Percentiles rank a stretch among this genome's conserved stretches.
These are phyloP conservation scores for Arabidopsis suecica DNA, from an alignment of 345 rosid species.

Conservation along the genomic window DNA sequence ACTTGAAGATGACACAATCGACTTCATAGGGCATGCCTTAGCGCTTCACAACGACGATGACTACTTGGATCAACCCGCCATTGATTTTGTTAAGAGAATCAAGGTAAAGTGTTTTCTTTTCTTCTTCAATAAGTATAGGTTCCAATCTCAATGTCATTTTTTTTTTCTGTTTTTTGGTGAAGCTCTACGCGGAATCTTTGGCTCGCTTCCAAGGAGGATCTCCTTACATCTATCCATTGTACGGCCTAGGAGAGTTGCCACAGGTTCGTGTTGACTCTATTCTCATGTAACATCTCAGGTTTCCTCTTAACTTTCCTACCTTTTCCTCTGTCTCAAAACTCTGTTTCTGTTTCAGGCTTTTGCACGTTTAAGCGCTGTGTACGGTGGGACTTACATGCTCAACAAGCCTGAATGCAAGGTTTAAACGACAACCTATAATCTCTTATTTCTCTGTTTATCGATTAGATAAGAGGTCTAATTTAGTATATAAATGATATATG, in stretches of 20 bases:
- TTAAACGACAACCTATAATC: not conserved
- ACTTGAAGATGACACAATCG: constrained; percentile 87
- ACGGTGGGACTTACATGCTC: constrained; percentile 97
- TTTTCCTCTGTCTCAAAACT: not conserved
- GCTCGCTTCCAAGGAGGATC: constrained; percentile 96
- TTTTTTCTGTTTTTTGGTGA: constrained; percentile 29
- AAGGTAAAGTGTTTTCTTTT: constrained; percentile 54
- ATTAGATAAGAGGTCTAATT: not conserved
- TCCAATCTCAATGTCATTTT: not conserved
- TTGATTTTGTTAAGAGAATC: constrained; percentile 79
- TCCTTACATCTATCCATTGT: constrained; percentile 86
- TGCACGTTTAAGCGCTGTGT: constrained; percentile 93
- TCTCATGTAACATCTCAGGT: constrained; percentile 3
- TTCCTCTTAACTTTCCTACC: not conserved
- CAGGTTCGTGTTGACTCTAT: constrained; percentile 56
- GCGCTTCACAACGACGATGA: constrained; percentile 78
- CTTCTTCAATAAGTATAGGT: not conserved
- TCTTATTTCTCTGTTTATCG: not conserved
- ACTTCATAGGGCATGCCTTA: constrained; percentile 93
- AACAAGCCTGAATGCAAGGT: constrained; percentile 97
- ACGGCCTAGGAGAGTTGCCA: constrained; percentile 92
- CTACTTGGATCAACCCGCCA: constrained; percentile 81
- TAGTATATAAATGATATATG: not conserved
- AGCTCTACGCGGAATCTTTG: constrained; percentile 93
- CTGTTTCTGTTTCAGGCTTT: constrained; percentile 63